These are phyloP conservation scores for Candida coleopterorum DNA, from an alignment of 805 yeast genomes.

Conservation along the genomic window DNA sequence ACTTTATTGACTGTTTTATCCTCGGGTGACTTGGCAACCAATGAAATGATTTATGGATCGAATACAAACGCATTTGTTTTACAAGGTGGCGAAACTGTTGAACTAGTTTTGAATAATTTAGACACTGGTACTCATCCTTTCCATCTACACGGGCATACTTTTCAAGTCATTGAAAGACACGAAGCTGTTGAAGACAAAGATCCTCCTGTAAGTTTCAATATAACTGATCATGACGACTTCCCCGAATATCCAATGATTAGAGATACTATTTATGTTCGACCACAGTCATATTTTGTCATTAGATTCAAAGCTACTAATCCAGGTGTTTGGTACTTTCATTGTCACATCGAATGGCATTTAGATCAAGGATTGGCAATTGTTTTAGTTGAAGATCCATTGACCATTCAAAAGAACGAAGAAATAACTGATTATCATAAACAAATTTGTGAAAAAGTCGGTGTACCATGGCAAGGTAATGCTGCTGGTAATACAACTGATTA, in stretches of 20 bases:
- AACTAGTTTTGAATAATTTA: constrained; percentile 69
- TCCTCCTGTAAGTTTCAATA: constrained; percentile 42
- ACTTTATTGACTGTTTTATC: constrained; percentile 59
- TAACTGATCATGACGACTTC: constrained; percentile 32
- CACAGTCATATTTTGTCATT: constrained; percentile 65
- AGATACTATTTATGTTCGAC: constrained; percentile 66
- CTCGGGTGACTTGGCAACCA: constrained; percentile 52
- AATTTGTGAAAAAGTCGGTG: constrained; percentile 55
- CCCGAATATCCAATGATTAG: constrained; percentile 62
- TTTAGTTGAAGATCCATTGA: constrained; percentile 65
- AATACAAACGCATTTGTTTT: constrained; percentile 62
- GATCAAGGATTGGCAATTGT: constrained; percentile 75
- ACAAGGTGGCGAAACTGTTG: constrained; percentile 59
- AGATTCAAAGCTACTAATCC: constrained; percentile 84
- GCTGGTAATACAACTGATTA: constrained; percentile 71
- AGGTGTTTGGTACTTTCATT: constrained; percentile 93
- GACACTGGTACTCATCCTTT: constrained; percentile 80
- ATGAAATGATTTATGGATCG: constrained; percentile 64
- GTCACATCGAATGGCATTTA: constrained; percentile 85
- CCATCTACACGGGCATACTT: constrained; percentile 72
- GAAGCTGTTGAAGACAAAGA: constrained; percentile 51
- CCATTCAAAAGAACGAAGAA: constrained; percentile 35
- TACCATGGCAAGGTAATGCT: constrained; percentile 72
- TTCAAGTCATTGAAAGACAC: constrained; percentile 57
- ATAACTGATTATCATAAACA: constrained; percentile 57